Base-by-base conservation (phyloP, 371 early-diverging fungal genomes). In the Mycotypha africana region DNA sequence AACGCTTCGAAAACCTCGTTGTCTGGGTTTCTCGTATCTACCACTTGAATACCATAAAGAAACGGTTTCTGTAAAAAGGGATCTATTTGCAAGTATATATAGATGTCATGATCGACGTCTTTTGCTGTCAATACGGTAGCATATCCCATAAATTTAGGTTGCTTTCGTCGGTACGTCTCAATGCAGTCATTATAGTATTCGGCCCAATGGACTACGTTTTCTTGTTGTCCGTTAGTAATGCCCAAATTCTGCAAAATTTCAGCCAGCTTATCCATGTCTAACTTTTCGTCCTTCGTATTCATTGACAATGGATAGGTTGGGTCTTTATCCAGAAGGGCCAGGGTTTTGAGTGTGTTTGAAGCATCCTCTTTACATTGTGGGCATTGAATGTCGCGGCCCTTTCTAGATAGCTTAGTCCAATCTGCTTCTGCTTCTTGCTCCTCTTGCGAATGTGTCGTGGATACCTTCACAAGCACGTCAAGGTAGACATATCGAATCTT, bases 211-310 rank as follows among this genome's bases (percentile, higher is more conserved):
- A 28, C 30, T 8, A 28, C 30, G 30, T 6, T 12, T 11, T 33
- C 34, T 9, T 33, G 4, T n/a, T 33, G 11, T 4, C n/a, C 15
- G 11, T 22, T 34, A 4, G 23, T 37, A 12, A 49, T 49, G 8
- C 30, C 24, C 7, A 62, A 11, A 5, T 41, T 43, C 2, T 42
- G 7, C 7, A 62, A 31, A 1, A 51, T 17, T 6, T 42, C 49
- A 8, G 58, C 32, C 8, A 78, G 51, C 32, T 78, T 72, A 31
- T 78, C 79, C 19, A 75, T 58, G 35, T 75, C 74, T 1, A 48
- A 48, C n/a, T 20, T 42, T 5, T 46, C 45, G 20, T 42, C 51
- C n/a, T n/a, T n/a, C 7, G 56, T 52, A 7, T 58, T 26, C 40
- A 57, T 51, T n/a, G n/a, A n/a, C n/a, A n/a, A n/a, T n/a, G n/a